phyloP scores from a whole-genome alignment of 2,329 filamentous ascomycete species.

The Penicillium fuscoglaucum region DNA sequence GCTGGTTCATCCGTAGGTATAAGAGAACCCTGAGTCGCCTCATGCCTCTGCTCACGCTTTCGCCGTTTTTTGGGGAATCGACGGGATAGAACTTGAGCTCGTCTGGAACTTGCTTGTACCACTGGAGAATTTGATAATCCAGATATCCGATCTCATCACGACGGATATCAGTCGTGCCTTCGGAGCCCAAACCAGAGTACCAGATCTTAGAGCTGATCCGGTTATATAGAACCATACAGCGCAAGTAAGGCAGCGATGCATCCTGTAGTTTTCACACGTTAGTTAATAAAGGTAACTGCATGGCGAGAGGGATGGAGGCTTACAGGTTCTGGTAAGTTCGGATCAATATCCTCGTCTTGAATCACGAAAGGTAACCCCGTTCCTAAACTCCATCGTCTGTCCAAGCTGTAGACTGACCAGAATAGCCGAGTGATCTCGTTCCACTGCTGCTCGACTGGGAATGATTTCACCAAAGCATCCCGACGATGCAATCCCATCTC shows the following conservation, averaged over 20 bases:
- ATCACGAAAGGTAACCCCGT: conserved; percentile 83
- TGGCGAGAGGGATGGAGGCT: conserved; percentile 17
- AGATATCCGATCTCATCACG: conserved; percentile 75
- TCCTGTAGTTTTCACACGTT: conserved; percentile 33
- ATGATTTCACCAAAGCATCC: conserved; percentile 67
- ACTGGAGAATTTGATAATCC: conserved; percentile 80
- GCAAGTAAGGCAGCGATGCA: conserved; percentile 65
- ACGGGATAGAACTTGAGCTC: conserved; percentile 63
- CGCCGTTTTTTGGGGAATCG: conserved; percentile 48
- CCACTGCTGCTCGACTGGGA: conserved; percentile 68
- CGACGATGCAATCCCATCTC: conserved; percentile 81
- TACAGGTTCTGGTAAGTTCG: conserved; percentile 75
- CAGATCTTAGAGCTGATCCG: conserved; percentile 83
- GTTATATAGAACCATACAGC: conserved; percentile 82
- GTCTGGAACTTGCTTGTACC: conserved; percentile 74
- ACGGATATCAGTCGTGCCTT: conserved; percentile 65
- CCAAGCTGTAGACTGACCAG: conserved; percentile 83
- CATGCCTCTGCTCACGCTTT: conserved; percentile 62
- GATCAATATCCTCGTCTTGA: conserved; percentile 83
- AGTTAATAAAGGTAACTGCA: not conserved
- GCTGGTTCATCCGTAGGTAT: conserved; percentile 84
- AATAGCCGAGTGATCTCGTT: conserved; percentile 70
- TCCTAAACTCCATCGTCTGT: conserved; percentile 85
- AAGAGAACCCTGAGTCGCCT: conserved; percentile 78
- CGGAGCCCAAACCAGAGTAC: conserved; percentile 72